Evolutionary conservation across 805 yeast species (phyloP).

Genomic region (Saccharomycopsis fodiens): DNA sequence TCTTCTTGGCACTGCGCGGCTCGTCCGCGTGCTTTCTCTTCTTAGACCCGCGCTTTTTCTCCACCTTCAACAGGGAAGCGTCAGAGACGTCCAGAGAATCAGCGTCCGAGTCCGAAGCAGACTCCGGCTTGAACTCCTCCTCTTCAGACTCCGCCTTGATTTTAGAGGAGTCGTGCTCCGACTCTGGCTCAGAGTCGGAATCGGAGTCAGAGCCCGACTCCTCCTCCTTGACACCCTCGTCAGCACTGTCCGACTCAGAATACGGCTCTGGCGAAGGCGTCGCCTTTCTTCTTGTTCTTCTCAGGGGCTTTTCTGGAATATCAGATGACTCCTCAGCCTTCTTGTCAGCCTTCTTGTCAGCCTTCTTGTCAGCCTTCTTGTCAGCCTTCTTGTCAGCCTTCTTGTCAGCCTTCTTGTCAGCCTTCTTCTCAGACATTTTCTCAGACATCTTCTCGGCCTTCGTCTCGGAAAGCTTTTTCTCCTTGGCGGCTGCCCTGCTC

Average conservation of each 20-base stretch:
- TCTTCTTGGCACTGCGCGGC: constrained; percentile 5
- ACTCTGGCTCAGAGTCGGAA: too few relatives aligned
- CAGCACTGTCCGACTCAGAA: constrained; percentile 6
- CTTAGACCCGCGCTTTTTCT: not conserved
- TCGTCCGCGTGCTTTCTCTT: constrained; percentile 4
- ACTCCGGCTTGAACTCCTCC: not conserved
- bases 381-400: too few relatives aligned
- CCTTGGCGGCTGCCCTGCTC: too few relatives aligned
- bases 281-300: constrained; percentile 1
- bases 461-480: too few relatives aligned
- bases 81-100: constrained; percentile 1
- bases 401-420: too few relatives aligned
- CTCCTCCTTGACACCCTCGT: constrained; percentile 1
- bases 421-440: too few relatives aligned
- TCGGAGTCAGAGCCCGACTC: not conserved
- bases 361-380: too few relatives aligned
- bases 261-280: too few relatives aligned
- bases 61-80: not conserved
- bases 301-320: not conserved
- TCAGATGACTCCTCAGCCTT: too few relatives aligned
- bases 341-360: too few relatives aligned
- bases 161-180: too few relatives aligned
- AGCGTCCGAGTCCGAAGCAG: not conserved
- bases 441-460: too few relatives aligned
- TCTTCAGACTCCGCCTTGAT: not conserved